Conservation (phyloP, 2,329 filamentous ascomycete species). For the Cladosporium velox region DNA sequence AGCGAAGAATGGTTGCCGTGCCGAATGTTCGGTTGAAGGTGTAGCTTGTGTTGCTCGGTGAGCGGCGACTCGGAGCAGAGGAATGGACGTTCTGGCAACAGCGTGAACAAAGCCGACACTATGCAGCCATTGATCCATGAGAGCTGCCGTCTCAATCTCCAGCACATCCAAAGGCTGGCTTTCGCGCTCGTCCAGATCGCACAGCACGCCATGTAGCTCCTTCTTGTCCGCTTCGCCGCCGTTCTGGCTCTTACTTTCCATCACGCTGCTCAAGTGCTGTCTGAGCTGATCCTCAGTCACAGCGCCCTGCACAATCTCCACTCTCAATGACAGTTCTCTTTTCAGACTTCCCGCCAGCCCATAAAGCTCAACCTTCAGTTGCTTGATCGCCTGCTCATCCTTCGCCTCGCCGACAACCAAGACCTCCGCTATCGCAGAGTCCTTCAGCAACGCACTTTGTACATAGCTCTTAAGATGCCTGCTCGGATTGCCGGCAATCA, state of each 20-base stretch:
- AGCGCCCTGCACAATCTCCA: constrained; percentile 24
- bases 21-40: not conserved
- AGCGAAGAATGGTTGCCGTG: constrained; percentile 12
- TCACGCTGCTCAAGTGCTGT: constrained; percentile 17
- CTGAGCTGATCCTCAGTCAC: constrained; percentile 27
- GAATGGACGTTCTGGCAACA: constrained; percentile 20
- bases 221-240: constrained; percentile 23
- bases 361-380: constrained; percentile 30
- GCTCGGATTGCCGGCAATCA: constrained; percentile 16
- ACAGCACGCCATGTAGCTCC: constrained; percentile 32
- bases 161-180: constrained; percentile 26
- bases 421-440: constrained; percentile 1
- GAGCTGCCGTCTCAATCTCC: constrained; percentile 25
- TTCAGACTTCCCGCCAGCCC: constrained; percentile 26
- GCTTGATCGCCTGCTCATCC: constrained; percentile 26
- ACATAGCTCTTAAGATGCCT: constrained; percentile 14
- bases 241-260: constrained; percentile 4
- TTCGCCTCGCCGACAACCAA: constrained; percentile 18
- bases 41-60: not conserved
- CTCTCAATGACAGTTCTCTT: constrained; percentile 30
- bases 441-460: constrained; percentile 7
- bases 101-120: constrained; percentile 33
- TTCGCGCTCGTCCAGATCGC: constrained; percentile 23
- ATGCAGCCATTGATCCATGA: constrained; percentile 27
- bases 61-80: constrained; percentile 13